phyloP scores from a whole-genome alignment of 148 eudicot genomes.

The Silene latifolia region DNA sequence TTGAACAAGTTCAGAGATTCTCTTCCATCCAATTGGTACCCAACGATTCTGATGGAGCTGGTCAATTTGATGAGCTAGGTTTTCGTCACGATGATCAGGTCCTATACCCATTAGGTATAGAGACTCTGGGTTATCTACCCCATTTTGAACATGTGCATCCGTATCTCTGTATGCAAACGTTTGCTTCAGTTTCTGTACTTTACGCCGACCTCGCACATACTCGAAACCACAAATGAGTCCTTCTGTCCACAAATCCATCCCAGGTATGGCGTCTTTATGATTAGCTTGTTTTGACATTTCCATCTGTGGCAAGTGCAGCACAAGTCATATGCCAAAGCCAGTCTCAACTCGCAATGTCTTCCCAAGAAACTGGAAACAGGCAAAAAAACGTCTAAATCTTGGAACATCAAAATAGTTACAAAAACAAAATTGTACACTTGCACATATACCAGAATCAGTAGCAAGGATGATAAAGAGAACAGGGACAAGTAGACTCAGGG shows the following conservation, averaged over 20 bases:
- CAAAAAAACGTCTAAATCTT: neutral
- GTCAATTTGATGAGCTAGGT: constrained; percentile 30
- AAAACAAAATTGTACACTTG: too few species aligned
- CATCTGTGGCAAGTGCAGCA: constrained; percentile 25
- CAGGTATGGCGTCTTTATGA: constrained; percentile 48
- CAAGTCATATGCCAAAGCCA: neutral
- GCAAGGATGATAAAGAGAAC: too few species aligned
- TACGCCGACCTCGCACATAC: constrained; percentile 53
- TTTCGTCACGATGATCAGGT: constrained; percentile 25
- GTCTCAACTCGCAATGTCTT: too few species aligned
- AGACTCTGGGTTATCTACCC: constrained; percentile 31
- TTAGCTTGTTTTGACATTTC: constrained; percentile 37
- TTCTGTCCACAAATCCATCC: constrained; percentile 73
- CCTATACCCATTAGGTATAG: constrained; percentile 36
- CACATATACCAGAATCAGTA: too few species aligned
- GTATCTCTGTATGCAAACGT: constrained; percentile 21
- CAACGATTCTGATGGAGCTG: constrained; percentile 54
- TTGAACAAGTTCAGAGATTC: constrained; percentile 72
- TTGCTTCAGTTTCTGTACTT: constrained; percentile 30
- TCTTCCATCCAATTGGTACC: constrained; percentile 92
- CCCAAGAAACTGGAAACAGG: neutral
- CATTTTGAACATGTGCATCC: constrained; percentile 31
- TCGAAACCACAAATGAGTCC: constrained; percentile 95
- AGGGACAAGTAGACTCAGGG: too few species aligned
- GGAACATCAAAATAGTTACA: too few species aligned